Percentiles rank a stretch among this genome's conserved stretches.
These are phyloP conservation scores for Lepiota brunneoincarnata DNA, from an alignment of 768 basidiomycete genomes.

Conservation along the genomic window DNA sequence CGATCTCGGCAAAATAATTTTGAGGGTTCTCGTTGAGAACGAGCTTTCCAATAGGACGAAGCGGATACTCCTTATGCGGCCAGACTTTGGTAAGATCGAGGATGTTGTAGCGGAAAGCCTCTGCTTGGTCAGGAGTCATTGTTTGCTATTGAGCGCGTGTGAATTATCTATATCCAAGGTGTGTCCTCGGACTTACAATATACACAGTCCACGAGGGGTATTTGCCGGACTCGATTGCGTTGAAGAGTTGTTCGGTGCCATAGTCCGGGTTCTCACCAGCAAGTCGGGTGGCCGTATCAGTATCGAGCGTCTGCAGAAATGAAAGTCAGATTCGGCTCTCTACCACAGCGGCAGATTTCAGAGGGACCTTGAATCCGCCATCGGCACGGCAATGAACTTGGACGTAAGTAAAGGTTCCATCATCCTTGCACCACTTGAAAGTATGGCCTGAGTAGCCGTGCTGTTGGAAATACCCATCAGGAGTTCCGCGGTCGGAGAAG, in stretches of 20 bases:
- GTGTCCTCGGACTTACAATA: slow-evolving; percentile 46
- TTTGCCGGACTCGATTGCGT: slow-evolving; percentile 77
- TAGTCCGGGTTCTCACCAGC: slow-evolving; percentile 83
- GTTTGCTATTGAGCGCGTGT: slow-evolving; percentile 57
- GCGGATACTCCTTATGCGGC: slow-evolving; percentile 86
- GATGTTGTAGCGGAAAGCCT: slow-evolving; percentile 86
- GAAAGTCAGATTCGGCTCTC: slow-evolving; percentile 15
- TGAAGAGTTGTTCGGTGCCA: slow-evolving; percentile 73
- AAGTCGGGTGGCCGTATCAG: slow-evolving; percentile 60
- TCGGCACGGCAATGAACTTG: slow-evolving; percentile 82
- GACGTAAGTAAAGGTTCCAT: slow-evolving; percentile 82
- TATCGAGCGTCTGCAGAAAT: slow-evolving; percentile 59
- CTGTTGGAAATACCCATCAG: slow-evolving; percentile 81
- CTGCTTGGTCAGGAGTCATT: slow-evolving; percentile 90
- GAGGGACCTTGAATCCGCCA: slow-evolving; percentile 73
- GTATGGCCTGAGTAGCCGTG: slow-evolving; percentile 96
- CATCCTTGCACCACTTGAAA: slow-evolving; percentile 81
- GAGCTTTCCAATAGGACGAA: slow-evolving; percentile 84
- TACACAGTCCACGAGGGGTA: slow-evolving; percentile 89
- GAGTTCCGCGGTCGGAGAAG: slow-evolving; percentile 94
- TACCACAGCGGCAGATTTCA: slow-evolving; percentile 1
- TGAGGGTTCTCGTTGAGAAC: slow-evolving; percentile 74
- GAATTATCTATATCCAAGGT: not conserved
- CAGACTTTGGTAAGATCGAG: slow-evolving; percentile 91
- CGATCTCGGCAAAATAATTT: slow-evolving; percentile 95